These are phyloP conservation scores for Chytriomyces sp. DNA, from an alignment of 192 early-diverging fungal species.

Conservation along the genomic window DNA sequence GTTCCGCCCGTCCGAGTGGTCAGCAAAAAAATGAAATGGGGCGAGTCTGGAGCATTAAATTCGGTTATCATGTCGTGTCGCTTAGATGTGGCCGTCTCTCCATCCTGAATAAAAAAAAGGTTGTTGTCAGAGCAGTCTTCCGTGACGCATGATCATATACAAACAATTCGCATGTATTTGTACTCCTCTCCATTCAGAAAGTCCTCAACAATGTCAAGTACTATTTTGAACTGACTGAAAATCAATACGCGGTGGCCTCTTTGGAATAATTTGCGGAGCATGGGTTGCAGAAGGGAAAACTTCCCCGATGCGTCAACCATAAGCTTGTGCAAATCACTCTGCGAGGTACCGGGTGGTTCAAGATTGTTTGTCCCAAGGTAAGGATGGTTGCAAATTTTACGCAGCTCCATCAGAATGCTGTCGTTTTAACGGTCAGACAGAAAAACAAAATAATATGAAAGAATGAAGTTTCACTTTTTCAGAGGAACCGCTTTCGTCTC, in stretches of 20 bases:
- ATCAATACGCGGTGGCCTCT: conserved; percentile 72
- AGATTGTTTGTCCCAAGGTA: conserved; percentile 60
- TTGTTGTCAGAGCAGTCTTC: neutral
- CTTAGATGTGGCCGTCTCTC: conserved; percentile 53
- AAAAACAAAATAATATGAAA: neutral
- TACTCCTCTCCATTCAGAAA: conserved; percentile 62
- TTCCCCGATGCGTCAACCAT: conserved; percentile 69
- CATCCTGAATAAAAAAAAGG: conserved; percentile 50
- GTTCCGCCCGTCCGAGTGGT: conserved; percentile 79
- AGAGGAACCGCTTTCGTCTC: conserved; percentile 40
- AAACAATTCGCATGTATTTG: conserved; percentile 57
- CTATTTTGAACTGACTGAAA: conserved; percentile 86
- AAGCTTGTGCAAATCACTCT: conserved; percentile 55
- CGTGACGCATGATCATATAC: conserved; percentile 24
- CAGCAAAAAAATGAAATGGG: conserved; percentile 69
- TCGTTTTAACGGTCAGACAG: neutral
- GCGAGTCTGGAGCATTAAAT: conserved; percentile 68
- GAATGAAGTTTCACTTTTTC: conserved; percentile 30
- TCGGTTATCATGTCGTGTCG: conserved; percentile 65
- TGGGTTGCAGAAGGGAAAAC: conserved; percentile 65
- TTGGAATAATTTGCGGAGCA: conserved; percentile 68
- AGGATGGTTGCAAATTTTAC: conserved; percentile 76
- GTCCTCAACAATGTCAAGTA: conserved; percentile 81
- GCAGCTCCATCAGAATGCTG: conserved; percentile 70
- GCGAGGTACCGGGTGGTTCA: conserved; percentile 47